A percentile compares a stretch with the other conserved stretches of the same genome.
Evolutionary conservation across 352 stramenopile genomes (phyloP).

Genomic region (Phytophthora cryptogea): DNA sequence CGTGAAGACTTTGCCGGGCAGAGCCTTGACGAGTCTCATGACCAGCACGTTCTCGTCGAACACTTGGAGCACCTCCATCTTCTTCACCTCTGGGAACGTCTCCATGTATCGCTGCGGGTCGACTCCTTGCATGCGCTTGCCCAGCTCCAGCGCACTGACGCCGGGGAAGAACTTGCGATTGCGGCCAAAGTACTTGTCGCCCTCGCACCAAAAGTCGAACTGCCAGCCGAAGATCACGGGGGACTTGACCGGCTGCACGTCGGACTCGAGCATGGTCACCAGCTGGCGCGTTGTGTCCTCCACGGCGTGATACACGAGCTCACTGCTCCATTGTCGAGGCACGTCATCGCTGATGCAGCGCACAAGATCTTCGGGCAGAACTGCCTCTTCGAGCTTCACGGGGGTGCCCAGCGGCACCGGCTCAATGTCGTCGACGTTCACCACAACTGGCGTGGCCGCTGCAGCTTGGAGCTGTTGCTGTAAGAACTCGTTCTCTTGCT

Average conservation of each 20-base stretch:
- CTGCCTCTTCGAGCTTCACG: constrained; percentile 38
- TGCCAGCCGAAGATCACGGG: constrained; percentile 66
- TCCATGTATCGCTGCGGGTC: constrained; percentile 61
- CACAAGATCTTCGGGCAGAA: constrained; percentile 25
- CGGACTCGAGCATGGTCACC: constrained; percentile 48
- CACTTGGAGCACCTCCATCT: constrained; percentile 50
- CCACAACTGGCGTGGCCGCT: background rate
- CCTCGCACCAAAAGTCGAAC: constrained; percentile 66
- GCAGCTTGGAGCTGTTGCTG: constrained; percentile 19
- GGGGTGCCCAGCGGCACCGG: constrained; percentile 27
- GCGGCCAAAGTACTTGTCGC: constrained; percentile 55
- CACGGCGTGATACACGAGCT: constrained; percentile 35
- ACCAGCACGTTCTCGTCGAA: constrained; percentile 60
- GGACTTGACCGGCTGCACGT: constrained; percentile 38
- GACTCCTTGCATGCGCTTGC: constrained; percentile 58
- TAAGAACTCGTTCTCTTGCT: constrained; percentile 53
- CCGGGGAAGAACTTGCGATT: constrained; percentile 67
- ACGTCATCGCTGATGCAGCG: constrained; percentile 23
- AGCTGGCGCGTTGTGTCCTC: constrained; percentile 48
- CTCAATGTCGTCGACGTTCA: constrained; percentile 23
- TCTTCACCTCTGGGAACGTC: constrained; percentile 63
- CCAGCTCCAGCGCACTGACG: constrained; percentile 55
- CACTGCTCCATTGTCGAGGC: constrained; percentile 31
- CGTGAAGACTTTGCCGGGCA: constrained; percentile 51
- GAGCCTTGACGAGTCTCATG: constrained; percentile 55